A percentile compares a stretch with the other conserved stretches of the same genome.
These are phyloP conservation scores for Kwoniella dejecticola DNA, from an alignment of 768 basidiomycete genomes.

Conservation along the genomic window DNA sequence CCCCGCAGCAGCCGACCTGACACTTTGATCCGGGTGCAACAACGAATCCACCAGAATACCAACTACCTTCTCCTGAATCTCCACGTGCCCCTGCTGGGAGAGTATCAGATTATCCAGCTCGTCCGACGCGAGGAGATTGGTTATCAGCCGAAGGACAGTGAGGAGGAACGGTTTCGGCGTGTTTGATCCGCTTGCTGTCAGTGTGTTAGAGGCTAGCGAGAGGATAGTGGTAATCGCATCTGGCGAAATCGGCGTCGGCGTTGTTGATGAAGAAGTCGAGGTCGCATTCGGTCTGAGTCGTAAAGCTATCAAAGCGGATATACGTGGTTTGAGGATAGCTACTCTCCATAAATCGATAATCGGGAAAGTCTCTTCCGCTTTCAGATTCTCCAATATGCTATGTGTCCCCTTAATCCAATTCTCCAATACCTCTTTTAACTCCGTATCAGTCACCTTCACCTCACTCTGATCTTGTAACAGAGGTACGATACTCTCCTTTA, in stretches of 20 bases:
- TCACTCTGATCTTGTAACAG: conserved; percentile 29
- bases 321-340: conserved; percentile 27
- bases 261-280: not conserved
- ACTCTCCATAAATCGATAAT: conserved; percentile 47
- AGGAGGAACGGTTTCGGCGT: conserved; percentile 53
- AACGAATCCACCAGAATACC: conserved; percentile 67
- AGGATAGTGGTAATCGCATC: conserved; percentile 36
- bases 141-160: conserved; percentile 51
- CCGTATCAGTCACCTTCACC: not conserved
- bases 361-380: conserved; percentile 45
- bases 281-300: conserved; percentile 21
- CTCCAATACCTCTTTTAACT: conserved; percentile 13
- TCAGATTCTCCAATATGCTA: conserved; percentile 21
- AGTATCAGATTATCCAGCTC: conserved; percentile 40
- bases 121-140: conserved; percentile 50
- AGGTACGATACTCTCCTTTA: conserved; percentile 32
- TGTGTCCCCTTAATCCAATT: conserved; percentile 25
- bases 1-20: conserved; percentile 79
- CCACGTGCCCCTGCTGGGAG: conserved; percentile 1
- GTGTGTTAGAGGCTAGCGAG: conserved; percentile 22
- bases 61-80: conserved; percentile 57
- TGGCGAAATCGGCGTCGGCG: too few species aligned
- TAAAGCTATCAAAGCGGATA: conserved; percentile 27
- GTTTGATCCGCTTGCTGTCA: conserved; percentile 1
- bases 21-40: conserved; percentile 67